phyloP scores from a whole-genome alignment of 2,329 filamentous ascomycete species.

The Diaporthe vexans region DNA sequence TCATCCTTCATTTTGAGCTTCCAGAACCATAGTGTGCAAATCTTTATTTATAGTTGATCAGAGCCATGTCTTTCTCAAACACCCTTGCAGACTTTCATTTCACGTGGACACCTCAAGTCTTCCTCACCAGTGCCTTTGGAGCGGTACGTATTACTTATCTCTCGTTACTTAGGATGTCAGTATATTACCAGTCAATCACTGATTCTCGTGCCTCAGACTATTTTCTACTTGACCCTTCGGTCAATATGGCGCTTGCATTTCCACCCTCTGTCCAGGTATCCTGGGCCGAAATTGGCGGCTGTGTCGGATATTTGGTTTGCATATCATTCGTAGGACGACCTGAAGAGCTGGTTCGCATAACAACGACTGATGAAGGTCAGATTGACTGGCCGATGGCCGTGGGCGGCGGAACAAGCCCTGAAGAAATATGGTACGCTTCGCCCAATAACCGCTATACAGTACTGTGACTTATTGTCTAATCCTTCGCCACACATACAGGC shows the following conservation, averaged over 20 bases:
- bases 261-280: slow-evolving; percentile 34
- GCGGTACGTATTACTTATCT: too few species aligned
- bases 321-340: slow-evolving; percentile 25
- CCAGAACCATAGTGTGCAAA: too few species aligned
- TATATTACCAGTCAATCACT: background rate
- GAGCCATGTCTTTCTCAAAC: background rate
- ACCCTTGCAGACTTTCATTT: background rate
- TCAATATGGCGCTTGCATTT: slow-evolving; percentile 42
- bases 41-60: background rate
- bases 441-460: background rate
- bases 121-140: background rate
- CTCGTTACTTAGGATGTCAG: too few species aligned
- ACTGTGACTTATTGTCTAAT: too few species aligned
- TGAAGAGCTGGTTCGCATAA: too few species aligned
- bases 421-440: slow-evolving; percentile 31
- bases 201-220: background rate
- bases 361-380: background rate
- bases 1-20: background rate
- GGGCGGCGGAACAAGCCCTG: slow-evolving; percentile 23
- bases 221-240: background rate
- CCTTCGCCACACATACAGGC: background rate
- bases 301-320: slow-evolving; percentile 33
- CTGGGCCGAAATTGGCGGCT: slow-evolving; percentile 34
- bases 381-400: slow-evolving; percentile 34
- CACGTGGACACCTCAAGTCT: background rate